These are phyloP conservation scores for Thyridium curvatum DNA, from an alignment of 2,329 filamentous ascomycete genomes.

Conservation along the genomic window DNA sequence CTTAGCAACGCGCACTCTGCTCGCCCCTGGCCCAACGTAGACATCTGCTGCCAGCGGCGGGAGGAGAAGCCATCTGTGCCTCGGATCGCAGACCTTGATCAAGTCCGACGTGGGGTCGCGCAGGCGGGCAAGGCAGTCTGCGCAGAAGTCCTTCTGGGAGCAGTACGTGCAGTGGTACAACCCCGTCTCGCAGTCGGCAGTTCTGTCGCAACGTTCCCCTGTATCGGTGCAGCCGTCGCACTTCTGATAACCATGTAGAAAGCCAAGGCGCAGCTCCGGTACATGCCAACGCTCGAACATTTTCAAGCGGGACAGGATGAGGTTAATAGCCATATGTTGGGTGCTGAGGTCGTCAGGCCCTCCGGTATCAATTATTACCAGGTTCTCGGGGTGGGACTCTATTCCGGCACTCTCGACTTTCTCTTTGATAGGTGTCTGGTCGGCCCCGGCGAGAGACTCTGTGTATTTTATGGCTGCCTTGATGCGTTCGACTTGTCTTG, in stretches of 20 bases:
- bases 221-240: too few relatives aligned
- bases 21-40: conserved; percentile 6
- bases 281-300: neutral
- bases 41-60: conserved; percentile 5
- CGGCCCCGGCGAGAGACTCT: conserved; percentile 6
- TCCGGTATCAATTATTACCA: too few relatives aligned
- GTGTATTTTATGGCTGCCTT: conserved; percentile 8
- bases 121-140: conserved; percentile 9
- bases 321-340: neutral
- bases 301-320: neutral
- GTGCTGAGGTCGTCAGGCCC: neutral
- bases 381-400: too few relatives aligned
- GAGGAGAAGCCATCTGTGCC: conserved; percentile 11
- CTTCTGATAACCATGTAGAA: neutral
- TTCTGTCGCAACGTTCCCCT: conserved; percentile 1
- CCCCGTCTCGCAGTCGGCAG: conserved; percentile 1
- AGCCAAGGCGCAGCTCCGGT: neutral
- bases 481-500: conserved; percentile 9
- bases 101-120: conserved; percentile 2
- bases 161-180: conserved; percentile 14
- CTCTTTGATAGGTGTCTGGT: too few relatives aligned
- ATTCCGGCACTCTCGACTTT: too few relatives aligned
- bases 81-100: conserved; percentile 9
- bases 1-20: conserved; percentile 3
- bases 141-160: conserved; percentile 10